Base-by-base conservation (phyloP, 805 yeast species). In the Nematodospora valgi region DNA sequence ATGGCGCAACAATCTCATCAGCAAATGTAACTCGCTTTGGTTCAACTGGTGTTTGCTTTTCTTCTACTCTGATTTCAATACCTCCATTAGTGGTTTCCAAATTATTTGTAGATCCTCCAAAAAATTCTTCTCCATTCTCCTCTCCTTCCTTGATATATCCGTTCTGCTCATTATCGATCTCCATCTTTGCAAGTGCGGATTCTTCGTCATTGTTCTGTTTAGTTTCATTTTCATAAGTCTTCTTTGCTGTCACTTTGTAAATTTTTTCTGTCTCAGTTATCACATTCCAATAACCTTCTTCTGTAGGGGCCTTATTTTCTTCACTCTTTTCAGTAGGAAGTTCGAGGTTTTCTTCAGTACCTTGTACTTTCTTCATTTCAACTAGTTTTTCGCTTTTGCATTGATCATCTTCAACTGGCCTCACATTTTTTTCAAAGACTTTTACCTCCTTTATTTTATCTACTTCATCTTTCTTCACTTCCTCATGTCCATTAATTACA, bases 21-120 rank as follows among this genome's bases (percentile, higher is more conserved):
- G 50, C 51, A 38, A 54, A 54, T 20, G 38, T 53, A n/a, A 52
- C 56, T 14, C 46, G 46, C 39, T 48, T 38, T 6, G 23, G 5
- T 22, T 36, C 39, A 6, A n/a, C 17, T 2, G 23, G 22, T 5
- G 34, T 20, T 6, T 4, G 8, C n/a, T 30, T 30, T 23, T 30
- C 32, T 10, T 20, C 26, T 5, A 6, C 23, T 19, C 13, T 24
- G 10, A 6, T 7, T 24, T 19, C 18, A 9, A 13, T 23, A 17
- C 27, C 23, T 15, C 10, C 29, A 6, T 27, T 30, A 9, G 18
- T 13, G 9, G 11, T 25, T 26, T 34, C 32, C n/a, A 12, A 26
- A 13, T 19, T 23, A 9, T 14, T 7, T 11, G 18, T 11, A n/a
- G 19, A 16, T 9, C 23, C 19, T 16, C 21, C 36, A 23, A 6